A percentile compares a stretch with the other conserved stretches of the same genome.
These are phyloP conservation scores for Zygoascus ofunaensis DNA, from an alignment of 805 yeast genomes.

Conservation along the genomic window DNA sequence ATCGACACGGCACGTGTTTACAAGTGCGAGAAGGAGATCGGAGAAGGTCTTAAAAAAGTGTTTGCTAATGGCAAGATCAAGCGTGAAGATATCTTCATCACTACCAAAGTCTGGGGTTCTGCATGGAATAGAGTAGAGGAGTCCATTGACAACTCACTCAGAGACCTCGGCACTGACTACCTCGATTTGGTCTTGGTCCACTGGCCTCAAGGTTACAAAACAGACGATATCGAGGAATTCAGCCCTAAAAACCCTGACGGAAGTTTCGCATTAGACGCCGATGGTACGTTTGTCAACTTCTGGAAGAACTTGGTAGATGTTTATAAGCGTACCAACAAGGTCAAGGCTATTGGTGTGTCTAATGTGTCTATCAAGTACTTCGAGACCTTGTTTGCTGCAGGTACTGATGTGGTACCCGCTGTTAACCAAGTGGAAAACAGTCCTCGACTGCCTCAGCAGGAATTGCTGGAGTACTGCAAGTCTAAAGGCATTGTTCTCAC, in stretches of 20 bases:
- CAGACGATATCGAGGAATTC: slow-evolving; percentile 31
- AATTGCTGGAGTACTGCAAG: slow-evolving; percentile 44
- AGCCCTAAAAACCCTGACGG: slow-evolving; percentile 29
- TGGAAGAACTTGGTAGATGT: slow-evolving; percentile 47
- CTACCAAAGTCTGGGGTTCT: slow-evolving; percentile 48
- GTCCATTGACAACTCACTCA: slow-evolving; percentile 49
- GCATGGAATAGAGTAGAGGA: slow-evolving; percentile 31
- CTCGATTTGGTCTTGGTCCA: slow-evolving; percentile 69
- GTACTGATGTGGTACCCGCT: slow-evolving; percentile 50
- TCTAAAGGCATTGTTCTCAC: slow-evolving; percentile 47
- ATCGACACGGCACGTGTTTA: slow-evolving; percentile 53
- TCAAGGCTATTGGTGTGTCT: slow-evolving; percentile 66
- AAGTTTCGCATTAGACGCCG: slow-evolving; percentile 9
- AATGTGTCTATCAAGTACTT: slow-evolving; percentile 52
- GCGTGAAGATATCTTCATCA: slow-evolving; percentile 51
- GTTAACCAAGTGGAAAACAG: slow-evolving; percentile 71
- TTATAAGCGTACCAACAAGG: slow-evolving; percentile 30
- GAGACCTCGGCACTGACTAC: slow-evolving; percentile 57
- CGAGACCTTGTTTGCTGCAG: slow-evolving; percentile 36
- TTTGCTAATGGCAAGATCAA: slow-evolving; percentile 1
- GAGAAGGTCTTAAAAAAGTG: slow-evolving; percentile 29
- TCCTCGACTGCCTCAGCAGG: slow-evolving; percentile 53
- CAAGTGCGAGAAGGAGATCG: slow-evolving; percentile 44
- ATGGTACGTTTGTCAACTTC: slow-evolving; percentile 28
- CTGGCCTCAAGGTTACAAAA: slow-evolving; percentile 46